Percentiles rank a stretch among this genome's conserved stretches.
phyloP scores from a whole-genome alignment of 1,284 basidiomycete species.

The Wallemia mellicola region DNA sequence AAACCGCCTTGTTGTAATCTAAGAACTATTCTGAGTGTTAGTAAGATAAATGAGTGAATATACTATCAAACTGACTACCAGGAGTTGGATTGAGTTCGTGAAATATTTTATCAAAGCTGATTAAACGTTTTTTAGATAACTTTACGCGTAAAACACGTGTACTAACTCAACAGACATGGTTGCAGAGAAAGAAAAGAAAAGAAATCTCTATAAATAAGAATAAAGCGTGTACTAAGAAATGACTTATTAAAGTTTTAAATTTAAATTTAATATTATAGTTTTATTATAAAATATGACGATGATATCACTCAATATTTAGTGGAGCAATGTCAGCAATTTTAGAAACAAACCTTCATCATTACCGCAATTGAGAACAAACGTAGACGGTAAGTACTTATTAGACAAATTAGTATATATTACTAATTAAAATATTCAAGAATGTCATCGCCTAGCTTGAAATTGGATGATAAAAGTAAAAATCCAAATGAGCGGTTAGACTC shows the following conservation, averaged over 20 bases:
- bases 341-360: background rate
- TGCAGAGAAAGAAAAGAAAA: background rate
- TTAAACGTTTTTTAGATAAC: background rate
- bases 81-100: constrained; percentile 37
- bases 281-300: background rate
- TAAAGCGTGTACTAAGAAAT: too few relatives aligned
- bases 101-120: constrained; percentile 40
- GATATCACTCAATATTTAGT: background rate
- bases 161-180: background rate
- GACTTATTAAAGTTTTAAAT: too few relatives aligned
- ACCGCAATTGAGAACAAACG: background rate
- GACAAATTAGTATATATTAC: background rate
- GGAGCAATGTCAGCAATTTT: background rate
- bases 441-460: background rate
- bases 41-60: background rate
- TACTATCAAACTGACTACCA: constrained; percentile 33
- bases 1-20: constrained; percentile 62
- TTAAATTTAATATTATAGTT: background rate
- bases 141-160: background rate
- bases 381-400: background rate
- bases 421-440: background rate
- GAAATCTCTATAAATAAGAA: background rate
- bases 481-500: background rate
- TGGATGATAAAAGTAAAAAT: background rate
- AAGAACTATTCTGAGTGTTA: constrained; percentile 28